Base-by-base conservation (phyloP, 1,139 yeast species). In the Magnusiomyces suaveolens region DNA sequence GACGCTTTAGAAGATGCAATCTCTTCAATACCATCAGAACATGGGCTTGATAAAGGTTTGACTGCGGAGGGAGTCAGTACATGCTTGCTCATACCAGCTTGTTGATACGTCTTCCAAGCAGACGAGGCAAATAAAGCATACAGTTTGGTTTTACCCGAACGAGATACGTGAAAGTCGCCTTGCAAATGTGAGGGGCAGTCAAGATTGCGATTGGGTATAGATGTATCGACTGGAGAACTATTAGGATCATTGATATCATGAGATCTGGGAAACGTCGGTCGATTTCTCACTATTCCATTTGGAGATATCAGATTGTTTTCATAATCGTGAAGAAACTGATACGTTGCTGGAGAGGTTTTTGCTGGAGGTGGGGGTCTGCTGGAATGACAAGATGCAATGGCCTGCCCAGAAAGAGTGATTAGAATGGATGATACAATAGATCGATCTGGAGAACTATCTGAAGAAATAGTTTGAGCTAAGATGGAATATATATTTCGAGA, bases 91-190 rank as follows among this genome's bases (percentile, higher is more conserved):
- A 55, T 43, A 26, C 58, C 55, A 2, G 60, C 60, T 32, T 56
- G 51, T 24, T 58, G 56, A 52, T 65, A 66, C 48, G 64, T 64
- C 18, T 60, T 56, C 66, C 68, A 66, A 2, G 62, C 61, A 18
- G 65, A 58, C 6, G 68, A 60, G 1, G 67, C 68, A 54, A 64
- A 62, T 29, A 65, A 55, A 6, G 66, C 63, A 46, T 64, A 65
- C 4, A 66, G 63, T 46, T 64, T 64, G 10, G 67, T 64, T 46
- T 64, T 64, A 63, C 64, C 62, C 1, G 62, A 48, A 43, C 66
- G 53, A 39, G 62, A 64, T 25, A 65, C 61, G 20, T 61, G 59
- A 48, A 63, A 65, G n/a, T n/a, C n/a, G n/a, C n/a, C n/a, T n/a
- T n/a, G n/a, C n/a, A n/a, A n/a, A n/a, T n/a, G n/a, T n/a, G n/a